Conservation (phyloP, 805 yeast genomes). For the Metschnikowia dekortorum region DNA sequence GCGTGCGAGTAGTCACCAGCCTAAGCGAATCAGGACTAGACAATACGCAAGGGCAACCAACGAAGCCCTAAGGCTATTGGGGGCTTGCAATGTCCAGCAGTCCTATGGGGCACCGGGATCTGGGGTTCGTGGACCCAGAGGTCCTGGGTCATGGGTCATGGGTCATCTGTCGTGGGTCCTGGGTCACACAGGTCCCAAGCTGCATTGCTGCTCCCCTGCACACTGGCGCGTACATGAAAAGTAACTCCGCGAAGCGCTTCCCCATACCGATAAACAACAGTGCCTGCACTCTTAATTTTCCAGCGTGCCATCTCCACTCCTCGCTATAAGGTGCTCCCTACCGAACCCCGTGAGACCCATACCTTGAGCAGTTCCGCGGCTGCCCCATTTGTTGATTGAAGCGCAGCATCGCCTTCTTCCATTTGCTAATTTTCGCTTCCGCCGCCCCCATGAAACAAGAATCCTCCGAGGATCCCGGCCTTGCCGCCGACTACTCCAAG, state of each 20-base stretch:
- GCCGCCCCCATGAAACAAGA: conserved; percentile 2
- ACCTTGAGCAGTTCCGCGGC: background rate
- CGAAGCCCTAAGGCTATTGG: too few relatives aligned
- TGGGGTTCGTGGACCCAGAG: too few relatives aligned
- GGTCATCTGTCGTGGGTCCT: too few relatives aligned
- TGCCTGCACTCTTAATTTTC: background rate
- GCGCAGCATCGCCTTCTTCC: background rate
- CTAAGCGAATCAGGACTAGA: too few relatives aligned
- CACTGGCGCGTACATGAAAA: background rate
- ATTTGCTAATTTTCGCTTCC: background rate
- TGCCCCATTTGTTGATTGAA: background rate
- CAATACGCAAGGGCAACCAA: too few relatives aligned
- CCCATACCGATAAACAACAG: background rate
- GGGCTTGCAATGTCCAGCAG: too few relatives aligned
- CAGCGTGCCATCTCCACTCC: background rate
- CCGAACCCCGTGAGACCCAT: background rate
- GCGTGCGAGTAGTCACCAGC: too few relatives aligned
- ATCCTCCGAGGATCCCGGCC: background rate
- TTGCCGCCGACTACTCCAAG: background rate
- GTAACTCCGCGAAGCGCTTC: conserved; percentile 3
- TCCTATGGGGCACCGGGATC: too few relatives aligned
- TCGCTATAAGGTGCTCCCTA: background rate
- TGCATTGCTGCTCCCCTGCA: conserved; percentile 3
- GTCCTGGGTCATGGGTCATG: too few relatives aligned
- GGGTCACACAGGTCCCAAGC: background rate